Evolutionary conservation across 352 stramenopile species (phyloP).

Genomic region (Phytophthora hybrid): DNA sequence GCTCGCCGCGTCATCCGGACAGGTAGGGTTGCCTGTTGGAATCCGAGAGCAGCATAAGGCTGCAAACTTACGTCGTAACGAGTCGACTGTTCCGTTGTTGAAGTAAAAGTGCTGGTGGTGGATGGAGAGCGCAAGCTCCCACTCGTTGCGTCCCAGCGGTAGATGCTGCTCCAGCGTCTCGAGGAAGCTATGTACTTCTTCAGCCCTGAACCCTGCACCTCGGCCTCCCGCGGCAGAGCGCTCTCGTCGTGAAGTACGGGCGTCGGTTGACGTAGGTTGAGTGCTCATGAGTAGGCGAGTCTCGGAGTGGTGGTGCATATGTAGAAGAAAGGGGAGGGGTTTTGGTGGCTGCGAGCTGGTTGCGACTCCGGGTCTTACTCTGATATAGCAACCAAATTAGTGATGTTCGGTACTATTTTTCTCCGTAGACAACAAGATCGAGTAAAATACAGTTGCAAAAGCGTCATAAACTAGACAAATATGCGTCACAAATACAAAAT

Average conservation of each 20-base stretch:
- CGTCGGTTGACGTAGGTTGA: not conserved
- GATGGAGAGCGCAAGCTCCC: slow-evolving; percentile 2
- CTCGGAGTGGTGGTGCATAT: too few relatives aligned
- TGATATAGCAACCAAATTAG: too few relatives aligned
- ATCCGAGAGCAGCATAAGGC: slow-evolving; percentile 4
- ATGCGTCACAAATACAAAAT: too few relatives aligned
- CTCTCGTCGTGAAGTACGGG: not conserved
- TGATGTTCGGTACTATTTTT: too few relatives aligned
- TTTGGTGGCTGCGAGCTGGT: too few relatives aligned
- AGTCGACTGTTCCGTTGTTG: slow-evolving; percentile 12
- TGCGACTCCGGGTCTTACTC: too few relatives aligned
- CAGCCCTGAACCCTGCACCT: not conserved
- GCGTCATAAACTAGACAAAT: too few relatives aligned
- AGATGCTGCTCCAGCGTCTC: not conserved
- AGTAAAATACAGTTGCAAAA: too few relatives aligned
- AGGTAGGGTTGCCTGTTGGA: not conserved
- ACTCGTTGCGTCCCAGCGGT: slow-evolving; percentile 1
- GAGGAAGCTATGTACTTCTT: slow-evolving; percentile 2
- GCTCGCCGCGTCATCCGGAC: not conserved
- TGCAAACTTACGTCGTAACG: not conserved
- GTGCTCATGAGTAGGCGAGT: not conserved
- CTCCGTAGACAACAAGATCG: too few relatives aligned
- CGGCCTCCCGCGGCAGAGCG: not conserved
- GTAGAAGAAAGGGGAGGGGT: not conserved
- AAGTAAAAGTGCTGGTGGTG: slow-evolving; percentile 3